These are phyloP conservation scores for Dictyostelium discoideum DNA, from an alignment of 78 protist genomes.

Conservation along the genomic window DNA sequence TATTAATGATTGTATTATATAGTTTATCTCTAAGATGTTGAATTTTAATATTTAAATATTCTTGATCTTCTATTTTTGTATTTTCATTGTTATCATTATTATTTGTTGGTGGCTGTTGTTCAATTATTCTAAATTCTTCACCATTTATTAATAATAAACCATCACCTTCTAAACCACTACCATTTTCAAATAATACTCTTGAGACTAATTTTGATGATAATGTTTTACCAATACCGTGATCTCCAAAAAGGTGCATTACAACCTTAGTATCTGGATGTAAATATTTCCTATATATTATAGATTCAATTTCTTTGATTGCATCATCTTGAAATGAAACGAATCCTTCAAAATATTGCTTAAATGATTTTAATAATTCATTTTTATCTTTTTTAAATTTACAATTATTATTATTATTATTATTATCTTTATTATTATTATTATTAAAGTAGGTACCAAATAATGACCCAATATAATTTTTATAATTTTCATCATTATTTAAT, in stretches of 20 bases:
- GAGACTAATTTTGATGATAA: constrained; percentile 2
- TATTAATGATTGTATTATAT: neutral
- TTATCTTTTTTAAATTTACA: neutral
- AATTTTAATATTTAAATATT: neutral
- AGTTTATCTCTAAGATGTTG: neutral
- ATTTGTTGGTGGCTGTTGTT: neutral
- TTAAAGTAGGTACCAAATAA: neutral
- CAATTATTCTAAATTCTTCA: constrained; percentile 17
- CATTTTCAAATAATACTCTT: constrained; percentile 20
- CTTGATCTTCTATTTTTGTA: neutral
- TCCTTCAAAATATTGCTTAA: constrained; percentile 1
- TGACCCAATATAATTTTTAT: neutral
- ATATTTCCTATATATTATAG: neutral
- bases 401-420: neutral
- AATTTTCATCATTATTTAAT: neutral
- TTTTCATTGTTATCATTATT: neutral
- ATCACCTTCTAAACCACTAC: constrained; percentile 39
- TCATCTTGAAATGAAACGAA: neutral
- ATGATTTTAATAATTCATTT: constrained; percentile 2
- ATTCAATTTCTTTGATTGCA: neutral
- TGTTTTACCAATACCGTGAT: constrained; percentile 60
- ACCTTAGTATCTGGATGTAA: neutral
- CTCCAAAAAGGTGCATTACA: constrained; percentile 28
- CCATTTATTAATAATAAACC: constrained; percentile 24
- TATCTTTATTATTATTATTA: neutral